A percentile compares a stretch with the other conserved stretches of the same genome.
phyloP scores from a whole-genome alignment of 768 basidiomycete species.

The Hygrophorus pudorinus region DNA sequence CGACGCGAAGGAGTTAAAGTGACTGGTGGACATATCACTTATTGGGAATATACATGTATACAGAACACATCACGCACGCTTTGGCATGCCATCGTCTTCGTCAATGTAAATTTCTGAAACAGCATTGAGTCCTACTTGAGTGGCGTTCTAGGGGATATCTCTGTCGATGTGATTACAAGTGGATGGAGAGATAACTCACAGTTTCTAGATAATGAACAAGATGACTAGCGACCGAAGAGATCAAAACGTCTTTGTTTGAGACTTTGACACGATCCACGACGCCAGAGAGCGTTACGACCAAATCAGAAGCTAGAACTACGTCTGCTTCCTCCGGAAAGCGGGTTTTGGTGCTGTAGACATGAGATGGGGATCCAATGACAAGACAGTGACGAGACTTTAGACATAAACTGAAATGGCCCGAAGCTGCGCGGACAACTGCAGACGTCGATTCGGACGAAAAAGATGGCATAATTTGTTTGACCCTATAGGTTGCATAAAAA shows the following conservation, averaged over 20 bases:
- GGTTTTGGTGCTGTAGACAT: conserved; percentile 21
- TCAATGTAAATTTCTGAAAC: conserved; percentile 46
- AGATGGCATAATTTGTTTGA: background rate
- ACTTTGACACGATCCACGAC: conserved; percentile 34
- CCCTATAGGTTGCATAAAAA: background rate
- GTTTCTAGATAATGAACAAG: conserved; percentile 39
- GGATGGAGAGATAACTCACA: conserved; percentile 21
- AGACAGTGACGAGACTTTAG: conserved; percentile 40
- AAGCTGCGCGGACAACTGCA: conserved; percentile 33
- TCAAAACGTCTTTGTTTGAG: conserved; percentile 26
- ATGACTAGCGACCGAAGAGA: conserved; percentile 41
- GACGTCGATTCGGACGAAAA: conserved; percentile 19
- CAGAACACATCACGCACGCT: conserved; percentile 24
- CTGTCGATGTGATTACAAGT: background rate
- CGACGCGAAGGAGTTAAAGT: conserved; percentile 29
- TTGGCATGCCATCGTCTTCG: conserved; percentile 29
- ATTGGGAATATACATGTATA: background rate
- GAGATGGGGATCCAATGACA: conserved; percentile 20
- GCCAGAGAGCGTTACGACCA: conserved; percentile 47
- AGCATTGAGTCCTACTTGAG: conserved; percentile 44
- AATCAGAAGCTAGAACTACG: conserved; percentile 37
- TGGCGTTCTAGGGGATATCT: conserved; percentile 39
- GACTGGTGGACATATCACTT: conserved; percentile 19
- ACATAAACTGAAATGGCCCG: conserved; percentile 32
- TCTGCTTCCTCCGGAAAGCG: conserved; percentile 33